These are phyloP conservation scores for Schizonepeta tenuifolia DNA, from an alignment of 257 asterid genomes.

Conservation along the genomic window DNA sequence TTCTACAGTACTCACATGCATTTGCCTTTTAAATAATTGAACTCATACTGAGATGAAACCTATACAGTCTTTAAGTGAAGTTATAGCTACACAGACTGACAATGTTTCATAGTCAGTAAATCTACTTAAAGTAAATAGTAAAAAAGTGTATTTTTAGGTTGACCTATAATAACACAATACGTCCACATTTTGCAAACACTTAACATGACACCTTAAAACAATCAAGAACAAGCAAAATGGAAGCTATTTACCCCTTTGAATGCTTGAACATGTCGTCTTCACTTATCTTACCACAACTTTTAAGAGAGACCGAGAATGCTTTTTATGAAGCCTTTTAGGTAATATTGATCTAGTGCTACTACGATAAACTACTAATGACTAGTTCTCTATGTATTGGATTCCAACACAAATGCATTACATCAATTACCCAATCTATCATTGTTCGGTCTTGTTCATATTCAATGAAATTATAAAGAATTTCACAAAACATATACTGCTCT, in stretches of 20 bases:
- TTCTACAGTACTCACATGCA: conserved; percentile 6
- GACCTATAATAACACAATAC: not conserved
- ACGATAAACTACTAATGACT: not conserved
- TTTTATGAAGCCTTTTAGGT: not conserved
- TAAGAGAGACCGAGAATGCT: not conserved
- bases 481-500: conserved; percentile 17
- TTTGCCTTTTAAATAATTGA: not conserved
- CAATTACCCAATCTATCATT: not conserved
- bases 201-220: conserved; percentile 3
- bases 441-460: not conserved
- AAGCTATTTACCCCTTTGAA: not conserved
- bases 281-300: conserved; percentile 2
- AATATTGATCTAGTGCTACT: not conserved
- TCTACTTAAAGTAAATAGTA: not conserved
- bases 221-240: not conserved
- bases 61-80: conserved; percentile 18
- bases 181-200: conserved; percentile 13
- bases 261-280: not conserved
- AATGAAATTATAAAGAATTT: conserved; percentile 13
- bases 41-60: not conserved
- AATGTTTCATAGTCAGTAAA: not conserved
- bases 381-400: not conserved
- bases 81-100: conserved; percentile 10
- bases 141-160: not conserved
- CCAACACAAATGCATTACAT: not conserved